Evolutionary conservation across 2,329 filamentous ascomycete genomes (phyloP).

Genomic region (Triangularia verruculosa): DNA sequence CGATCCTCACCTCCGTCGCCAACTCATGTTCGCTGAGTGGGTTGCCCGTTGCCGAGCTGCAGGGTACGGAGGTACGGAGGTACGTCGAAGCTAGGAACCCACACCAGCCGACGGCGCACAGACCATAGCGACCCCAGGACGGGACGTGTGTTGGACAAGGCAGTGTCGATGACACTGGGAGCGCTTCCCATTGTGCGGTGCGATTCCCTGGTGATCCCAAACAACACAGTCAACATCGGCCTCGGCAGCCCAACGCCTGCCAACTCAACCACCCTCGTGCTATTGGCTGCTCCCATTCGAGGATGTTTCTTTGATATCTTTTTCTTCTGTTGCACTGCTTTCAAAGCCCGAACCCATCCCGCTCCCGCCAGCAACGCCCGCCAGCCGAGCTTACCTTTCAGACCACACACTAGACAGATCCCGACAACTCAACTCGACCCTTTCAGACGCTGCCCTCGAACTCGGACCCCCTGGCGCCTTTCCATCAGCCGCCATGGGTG

Average conservation of each 20-base stretch:
- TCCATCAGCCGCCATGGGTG: slow-evolving; percentile 50
- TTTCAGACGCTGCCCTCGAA: slow-evolving; percentile 8
- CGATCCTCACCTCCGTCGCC: neutral
- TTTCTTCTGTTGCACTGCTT: slow-evolving; percentile 7
- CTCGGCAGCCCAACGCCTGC: slow-evolving; percentile 11
- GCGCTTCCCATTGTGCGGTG: slow-evolving; percentile 8
- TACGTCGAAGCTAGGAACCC: neutral
- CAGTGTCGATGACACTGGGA: slow-evolving; percentile 20
- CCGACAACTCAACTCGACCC: neutral
- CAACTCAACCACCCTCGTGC: slow-evolving; percentile 14
- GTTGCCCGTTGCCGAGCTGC: slow-evolving; percentile 12
- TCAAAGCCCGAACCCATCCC: slow-evolving; percentile 6
- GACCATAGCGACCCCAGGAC: slow-evolving; percentile 11
- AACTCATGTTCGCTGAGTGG: slow-evolving; percentile 3
- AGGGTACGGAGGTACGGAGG: slow-evolving; percentile 5
- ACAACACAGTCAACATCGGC: slow-evolving; percentile 21
- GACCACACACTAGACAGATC: neutral
- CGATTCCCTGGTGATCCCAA: slow-evolving; percentile 17
- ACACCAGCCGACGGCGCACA: slow-evolving; percentile 10
- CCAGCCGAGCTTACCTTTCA: slow-evolving; percentile 4
- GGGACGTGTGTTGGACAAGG: slow-evolving; percentile 14
- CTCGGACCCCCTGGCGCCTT: slow-evolving; percentile 11
- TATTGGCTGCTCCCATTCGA: slow-evolving; percentile 16
- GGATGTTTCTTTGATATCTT: slow-evolving; percentile 18
- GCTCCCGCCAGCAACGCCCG: slow-evolving; percentile 7